Conservation (phyloP, 192 early-diverging fungal species). For the Haplosporangium gracile region DNA sequence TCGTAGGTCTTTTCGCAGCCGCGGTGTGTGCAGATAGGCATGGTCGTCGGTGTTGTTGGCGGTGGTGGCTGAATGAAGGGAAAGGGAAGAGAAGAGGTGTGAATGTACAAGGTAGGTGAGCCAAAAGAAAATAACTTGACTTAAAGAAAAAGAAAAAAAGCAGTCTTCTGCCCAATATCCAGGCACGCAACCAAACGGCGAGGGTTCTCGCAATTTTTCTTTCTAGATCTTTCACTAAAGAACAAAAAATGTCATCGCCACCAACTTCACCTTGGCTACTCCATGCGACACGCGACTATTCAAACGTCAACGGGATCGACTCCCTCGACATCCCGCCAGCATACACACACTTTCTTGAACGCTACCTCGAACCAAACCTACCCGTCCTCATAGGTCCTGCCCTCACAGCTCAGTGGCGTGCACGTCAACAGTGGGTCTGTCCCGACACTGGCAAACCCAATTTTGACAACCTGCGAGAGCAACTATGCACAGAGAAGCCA, state of each 20-base stretch:
- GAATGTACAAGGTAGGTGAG: not conserved
- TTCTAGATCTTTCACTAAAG: conserved; percentile 27
- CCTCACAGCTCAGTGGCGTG: conserved; percentile 64
- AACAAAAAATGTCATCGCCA: conserved; percentile 14
- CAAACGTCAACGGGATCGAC: conserved; percentile 23
- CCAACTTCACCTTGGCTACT: not conserved
- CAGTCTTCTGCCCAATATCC: not conserved
- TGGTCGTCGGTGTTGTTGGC: conserved; percentile 25
- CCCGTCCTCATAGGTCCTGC: conserved; percentile 66
- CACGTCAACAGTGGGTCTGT: conserved; percentile 70
- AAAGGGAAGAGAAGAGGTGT: not conserved
- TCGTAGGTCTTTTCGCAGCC: conserved; percentile 91
- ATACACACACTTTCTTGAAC: conserved; percentile 56
- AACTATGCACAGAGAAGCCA: conserved; percentile 32
- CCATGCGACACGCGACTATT: conserved; percentile 43
- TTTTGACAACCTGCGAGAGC: conserved; percentile 55
- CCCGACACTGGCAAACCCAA: conserved; percentile 52
- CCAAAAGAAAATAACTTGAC: not conserved
- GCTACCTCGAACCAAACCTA: conserved; percentile 61
- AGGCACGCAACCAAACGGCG: not conserved
- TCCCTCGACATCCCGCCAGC: conserved; percentile 53
- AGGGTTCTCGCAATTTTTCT: not conserved
- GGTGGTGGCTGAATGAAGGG: conserved; percentile 1
- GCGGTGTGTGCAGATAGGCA: conserved; percentile 78
- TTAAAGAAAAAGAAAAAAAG: not conserved